Base-by-base conservation (phyloP, 148 eudicot genomes). In the Salicornia ramosissima region DNA sequence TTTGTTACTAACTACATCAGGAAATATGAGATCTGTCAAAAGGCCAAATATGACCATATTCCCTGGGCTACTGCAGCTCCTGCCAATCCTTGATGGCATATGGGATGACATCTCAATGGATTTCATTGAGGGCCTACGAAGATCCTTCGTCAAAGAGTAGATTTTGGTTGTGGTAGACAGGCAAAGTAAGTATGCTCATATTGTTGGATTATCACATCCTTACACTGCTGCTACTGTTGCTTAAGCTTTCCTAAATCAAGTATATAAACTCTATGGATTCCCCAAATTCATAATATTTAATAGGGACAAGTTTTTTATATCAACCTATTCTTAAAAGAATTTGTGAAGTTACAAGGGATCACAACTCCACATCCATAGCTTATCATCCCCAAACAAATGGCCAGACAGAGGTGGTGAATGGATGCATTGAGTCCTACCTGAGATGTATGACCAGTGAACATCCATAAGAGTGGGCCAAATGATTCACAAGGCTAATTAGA, bases 311-410 rank as follows among this genome's bases (percentile, higher is more conserved):
- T 21, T 61, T 4, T 61, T 33, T 11, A 0, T 61, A n/a, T n/a
- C 0, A 61, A 46, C 19, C 2, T 1, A 0, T 46, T 46, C 5
- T 46, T 16, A 19, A 13, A 9, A 3, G 50, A 13, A 2, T 46
- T 15, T 10, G 10, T 46, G 50, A 10, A 4, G 0, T 46, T 46
- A 46, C 50, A 46, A 10, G 50, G 50, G 10, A 4, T 46, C 5
- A 61, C 18, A 5, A 34, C 43, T 15, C 1, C 4, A 8, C 8
- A 10, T 61, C 45, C 0, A 33, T 25, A 1, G 0, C 65, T 2
- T 61, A 61, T 14, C 65, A 61, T 10, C 65, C 65, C 5, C 65
- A 61, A 34, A 33, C 45, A 6, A 15, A 61, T 36, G 65, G 65
- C 1, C 65, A 61, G 13, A 26, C 65, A 0, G 46, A 61, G 22